Conservation (phyloP, 257 asterid species). For the Solanum arcanum region DNA sequence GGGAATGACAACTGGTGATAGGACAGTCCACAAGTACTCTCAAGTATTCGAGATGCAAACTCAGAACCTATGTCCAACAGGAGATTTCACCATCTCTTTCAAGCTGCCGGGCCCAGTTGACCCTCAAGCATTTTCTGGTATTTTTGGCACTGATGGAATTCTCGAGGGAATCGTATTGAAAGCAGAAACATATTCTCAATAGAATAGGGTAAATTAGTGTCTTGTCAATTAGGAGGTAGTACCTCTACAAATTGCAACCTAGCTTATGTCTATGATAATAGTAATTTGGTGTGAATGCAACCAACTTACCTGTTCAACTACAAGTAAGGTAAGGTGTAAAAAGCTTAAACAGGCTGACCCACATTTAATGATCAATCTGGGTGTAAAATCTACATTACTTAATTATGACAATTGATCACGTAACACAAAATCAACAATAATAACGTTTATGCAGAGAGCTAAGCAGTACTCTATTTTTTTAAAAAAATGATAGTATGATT, state of each 20-base stretch:
- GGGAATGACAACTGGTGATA: conserved; percentile 63
- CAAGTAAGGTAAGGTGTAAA: neutral
- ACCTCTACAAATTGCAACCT: neutral
- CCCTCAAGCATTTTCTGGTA: conserved; percentile 61
- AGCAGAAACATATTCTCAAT: neutral
- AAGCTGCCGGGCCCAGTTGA: conserved; percentile 83
- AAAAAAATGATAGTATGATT: neutral
- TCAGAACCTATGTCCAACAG: conserved; percentile 72
- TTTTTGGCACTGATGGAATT: conserved; percentile 66
- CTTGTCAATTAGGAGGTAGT: neutral
- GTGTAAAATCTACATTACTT: too few relatives aligned
- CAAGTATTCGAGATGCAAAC: conserved; percentile 66
- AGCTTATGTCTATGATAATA: neutral
- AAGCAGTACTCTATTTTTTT: too few relatives aligned
- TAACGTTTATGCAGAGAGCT: too few relatives aligned
- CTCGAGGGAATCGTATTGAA: conserved; percentile 68
- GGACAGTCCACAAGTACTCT: conserved; percentile 24
- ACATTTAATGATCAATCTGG: too few relatives aligned
- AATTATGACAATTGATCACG: too few relatives aligned
- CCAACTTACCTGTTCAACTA: neutral
- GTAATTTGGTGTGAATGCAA: neutral
- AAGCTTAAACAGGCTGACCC: too few relatives aligned
- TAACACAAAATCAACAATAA: too few relatives aligned
- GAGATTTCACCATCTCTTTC: conserved; percentile 62
- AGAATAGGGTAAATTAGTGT: neutral